Base-by-base conservation (phyloP, 2,329 filamentous ascomycete species). In the Alternaria metachromatica region DNA sequence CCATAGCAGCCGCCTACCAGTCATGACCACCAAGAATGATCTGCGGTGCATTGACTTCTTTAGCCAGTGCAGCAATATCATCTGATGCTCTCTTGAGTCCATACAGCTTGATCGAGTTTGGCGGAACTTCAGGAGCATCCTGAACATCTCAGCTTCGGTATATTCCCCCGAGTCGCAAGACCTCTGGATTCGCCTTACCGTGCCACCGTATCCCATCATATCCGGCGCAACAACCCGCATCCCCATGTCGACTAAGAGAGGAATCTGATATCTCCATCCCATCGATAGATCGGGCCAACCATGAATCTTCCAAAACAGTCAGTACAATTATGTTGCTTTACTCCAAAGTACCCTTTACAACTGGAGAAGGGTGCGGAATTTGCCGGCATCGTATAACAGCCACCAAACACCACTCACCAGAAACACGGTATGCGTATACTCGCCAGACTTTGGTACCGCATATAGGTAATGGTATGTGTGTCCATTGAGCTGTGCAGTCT, bases 11-110 rank as follows among this genome's bases (percentile, higher is more conserved):
- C 10, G 4, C 41, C 10, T 55, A 79, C 88, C 95, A 97, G 81
- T 98, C 95, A 82, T 97, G 95, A 8, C 94, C 95, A 53, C 94
- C 93, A 13, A 97, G 86, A 60, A 97, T 90, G 74, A 97, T 90
- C 51, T 79, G 83, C 46, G 76, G 82, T 57, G 84, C 82, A 5
- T 83, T 82, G 5, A 90, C 78, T 41, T 90, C 85, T 63, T 82
- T 82, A 7, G 91, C 88, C 23, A 98, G 85, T 65, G 88, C 89
- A 21, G 88, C 90, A 69, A 98, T 86, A 75, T 97, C 93, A 58
- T 89, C 87, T 18, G 91, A 86, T 9, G 72, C 87, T 67, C 86
- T 88, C 82, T 93, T 96, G 77, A 89, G 84, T 23, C 87, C 88
- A 81, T 95, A 97, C 59, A 87, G 82, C 53, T 81, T 80, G 4